Evolutionary conservation across 805 yeast species (phyloP).

Genomic region (Pichia heedii): DNA sequence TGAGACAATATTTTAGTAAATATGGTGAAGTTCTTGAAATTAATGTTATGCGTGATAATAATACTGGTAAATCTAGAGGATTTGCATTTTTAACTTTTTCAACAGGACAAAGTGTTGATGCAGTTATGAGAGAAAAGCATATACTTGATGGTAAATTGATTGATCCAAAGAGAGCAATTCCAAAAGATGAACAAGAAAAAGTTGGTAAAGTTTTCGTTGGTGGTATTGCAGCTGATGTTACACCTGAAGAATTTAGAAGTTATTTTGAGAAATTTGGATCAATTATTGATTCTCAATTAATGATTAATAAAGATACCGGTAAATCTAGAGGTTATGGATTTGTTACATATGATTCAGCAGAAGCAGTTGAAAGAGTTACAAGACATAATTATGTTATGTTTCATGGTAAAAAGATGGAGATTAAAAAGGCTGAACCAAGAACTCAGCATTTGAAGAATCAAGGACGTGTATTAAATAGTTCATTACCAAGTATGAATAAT

Average conservation of each 20-base stretch:
- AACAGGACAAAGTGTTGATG: constrained; percentile 74
- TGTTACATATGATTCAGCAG: constrained; percentile 90
- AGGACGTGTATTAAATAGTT: constrained; percentile 2
- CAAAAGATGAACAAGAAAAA: constrained; percentile 93
- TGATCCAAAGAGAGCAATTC: constrained; percentile 96
- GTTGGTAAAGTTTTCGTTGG: constrained; percentile 97
- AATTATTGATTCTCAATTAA: constrained; percentile 90
- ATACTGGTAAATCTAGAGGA: constrained; percentile 86
- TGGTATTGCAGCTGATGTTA: constrained; percentile 90
- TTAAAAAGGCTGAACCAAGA: constrained; percentile 77
- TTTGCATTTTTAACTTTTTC: constrained; percentile 89
- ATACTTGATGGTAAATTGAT: constrained; percentile 90
- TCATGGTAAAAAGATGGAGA: constrained; percentile 80
- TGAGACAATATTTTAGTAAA: constrained; percentile 73
- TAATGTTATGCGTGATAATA: constrained; percentile 85
- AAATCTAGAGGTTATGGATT: constrained; percentile 96
- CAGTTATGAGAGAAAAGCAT: constrained; percentile 79
- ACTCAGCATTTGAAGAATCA: constrained; percentile 39
- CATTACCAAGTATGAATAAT: constrained; percentile 1
- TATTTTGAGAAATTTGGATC: constrained; percentile 84
- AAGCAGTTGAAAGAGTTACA: constrained; percentile 84
- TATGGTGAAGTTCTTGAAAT: constrained; percentile 84
- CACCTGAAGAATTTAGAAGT: constrained; percentile 79
- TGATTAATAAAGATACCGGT: constrained; percentile 96
- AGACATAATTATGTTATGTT: constrained; percentile 72